phyloP scores from a whole-genome alignment of 768 basidiomycete species.

The Lactarius psammicola region DNA sequence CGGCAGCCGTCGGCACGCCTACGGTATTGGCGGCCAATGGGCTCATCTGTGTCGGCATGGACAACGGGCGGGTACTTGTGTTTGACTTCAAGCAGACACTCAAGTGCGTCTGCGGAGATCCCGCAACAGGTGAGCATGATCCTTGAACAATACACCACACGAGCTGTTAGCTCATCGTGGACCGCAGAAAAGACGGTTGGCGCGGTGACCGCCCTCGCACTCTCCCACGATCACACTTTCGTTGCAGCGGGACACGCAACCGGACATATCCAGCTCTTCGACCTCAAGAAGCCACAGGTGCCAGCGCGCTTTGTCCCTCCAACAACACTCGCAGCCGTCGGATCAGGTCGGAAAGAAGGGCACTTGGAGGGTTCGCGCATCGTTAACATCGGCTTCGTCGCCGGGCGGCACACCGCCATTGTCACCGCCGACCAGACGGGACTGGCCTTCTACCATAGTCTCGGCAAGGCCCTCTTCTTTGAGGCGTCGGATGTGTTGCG shows the following conservation, averaged over 20 bases:
- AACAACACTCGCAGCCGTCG: slow-evolving; percentile 61
- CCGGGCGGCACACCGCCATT: slow-evolving; percentile 88
- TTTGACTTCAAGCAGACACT: slow-evolving; percentile 91
- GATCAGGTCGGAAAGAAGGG: slow-evolving; percentile 81
- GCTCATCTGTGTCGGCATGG: slow-evolving; percentile 85
- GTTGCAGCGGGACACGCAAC: slow-evolving; percentile 83
- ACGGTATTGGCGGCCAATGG: slow-evolving; percentile 85
- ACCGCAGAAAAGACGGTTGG: slow-evolving; percentile 58
- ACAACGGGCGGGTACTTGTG: slow-evolving; percentile 71
- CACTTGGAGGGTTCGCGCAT: slow-evolving; percentile 83
- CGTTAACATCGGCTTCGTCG: slow-evolving; percentile 80
- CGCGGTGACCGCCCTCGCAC: slow-evolving; percentile 80
- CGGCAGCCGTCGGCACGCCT: slow-evolving; percentile 59
- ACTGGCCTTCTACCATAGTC: slow-evolving; percentile 90
- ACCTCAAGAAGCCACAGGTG: slow-evolving; percentile 64
- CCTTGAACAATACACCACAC: neutral
- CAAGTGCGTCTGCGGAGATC: slow-evolving; percentile 73
- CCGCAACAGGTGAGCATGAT: slow-evolving; percentile 50
- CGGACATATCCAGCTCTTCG: slow-evolving; percentile 85
- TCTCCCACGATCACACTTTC: slow-evolving; percentile 93
- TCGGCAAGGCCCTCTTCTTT: slow-evolving; percentile 92
- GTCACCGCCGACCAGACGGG: slow-evolving; percentile 89
- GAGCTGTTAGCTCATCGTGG: slow-evolving; percentile 29
- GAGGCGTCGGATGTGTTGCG: slow-evolving; percentile 93
- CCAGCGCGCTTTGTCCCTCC: slow-evolving; percentile 73